phyloP scores from a whole-genome alignment of 345 rosid species.

The Camelina laxa region DNA sequence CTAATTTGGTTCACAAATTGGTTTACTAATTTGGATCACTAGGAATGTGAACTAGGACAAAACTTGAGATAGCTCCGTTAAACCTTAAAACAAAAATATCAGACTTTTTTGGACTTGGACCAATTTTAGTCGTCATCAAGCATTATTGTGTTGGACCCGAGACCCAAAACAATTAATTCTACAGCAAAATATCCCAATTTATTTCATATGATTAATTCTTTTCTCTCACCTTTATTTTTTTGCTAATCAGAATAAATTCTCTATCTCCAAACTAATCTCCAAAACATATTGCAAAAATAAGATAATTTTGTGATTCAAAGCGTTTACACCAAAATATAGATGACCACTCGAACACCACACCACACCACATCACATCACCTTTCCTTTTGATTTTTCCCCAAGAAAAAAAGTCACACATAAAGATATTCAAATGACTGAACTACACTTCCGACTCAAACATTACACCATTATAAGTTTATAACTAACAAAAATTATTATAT shows the following conservation, averaged over 20 bases:
- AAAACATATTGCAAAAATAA: background rate
- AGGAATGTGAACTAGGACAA: background rate
- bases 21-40: constrained; percentile 5
- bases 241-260: background rate
- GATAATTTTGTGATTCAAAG: background rate
- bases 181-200: background rate
- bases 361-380: too few species aligned
- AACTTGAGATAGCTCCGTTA: background rate
- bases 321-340: background rate
- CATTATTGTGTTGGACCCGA: constrained; percentile 16
- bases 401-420: background rate
- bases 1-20: constrained; percentile 9
- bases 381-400: too few species aligned
- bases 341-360: too few species aligned
- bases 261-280: background rate
- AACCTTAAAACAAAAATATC: background rate
- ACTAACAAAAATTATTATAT: too few species aligned
- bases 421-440: background rate
- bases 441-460: background rate
- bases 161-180: background rate
- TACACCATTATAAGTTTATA: background rate
- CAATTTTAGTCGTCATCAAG: background rate
- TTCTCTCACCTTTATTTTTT: background rate
- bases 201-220: background rate
- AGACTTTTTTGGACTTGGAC: background rate